phyloP scores from a whole-genome alignment of 108 stramenopile species.

The Cyclotella cryptica region DNA sequence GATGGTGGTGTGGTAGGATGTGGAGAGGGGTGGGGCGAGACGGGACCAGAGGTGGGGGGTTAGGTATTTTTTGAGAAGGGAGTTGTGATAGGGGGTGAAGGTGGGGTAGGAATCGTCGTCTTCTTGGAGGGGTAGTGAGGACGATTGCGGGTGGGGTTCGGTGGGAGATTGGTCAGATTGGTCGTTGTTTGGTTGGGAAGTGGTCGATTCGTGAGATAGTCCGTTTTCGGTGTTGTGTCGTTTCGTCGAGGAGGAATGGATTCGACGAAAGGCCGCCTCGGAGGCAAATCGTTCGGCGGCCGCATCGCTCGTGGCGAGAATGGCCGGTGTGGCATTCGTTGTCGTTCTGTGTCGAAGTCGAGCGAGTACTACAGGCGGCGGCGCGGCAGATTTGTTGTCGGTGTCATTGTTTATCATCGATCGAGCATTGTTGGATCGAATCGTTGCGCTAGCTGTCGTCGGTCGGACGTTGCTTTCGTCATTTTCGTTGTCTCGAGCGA shows the following conservation, averaged over 20 bases:
- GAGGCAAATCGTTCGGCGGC: slow-evolving; percentile 35
- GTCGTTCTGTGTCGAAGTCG: no score
- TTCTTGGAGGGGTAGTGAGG: background rate
- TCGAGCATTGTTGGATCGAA: no score
- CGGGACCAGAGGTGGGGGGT: slow-evolving; percentile 66
- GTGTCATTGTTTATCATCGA: no score
- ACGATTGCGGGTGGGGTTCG: background rate
- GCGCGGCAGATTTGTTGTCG: no score
- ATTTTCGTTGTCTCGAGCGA: no score
- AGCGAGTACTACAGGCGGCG: no score
- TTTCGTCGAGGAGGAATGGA: background rate
- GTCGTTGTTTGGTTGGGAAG: background rate
- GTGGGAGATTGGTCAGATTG: background rate
- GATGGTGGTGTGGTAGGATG: slow-evolving; percentile 65
- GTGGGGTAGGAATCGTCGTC: slow-evolving; percentile 48
- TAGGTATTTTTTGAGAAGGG: slow-evolving; percentile 75
- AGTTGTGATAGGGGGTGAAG: slow-evolving; percentile 51
- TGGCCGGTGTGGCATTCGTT: background rate
- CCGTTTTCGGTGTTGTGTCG: background rate
- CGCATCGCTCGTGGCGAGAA: slow-evolving; percentile 47
- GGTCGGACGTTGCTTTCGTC: no score
- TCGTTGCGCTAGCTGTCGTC: no score
- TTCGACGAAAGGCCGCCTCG: slow-evolving; percentile 15
- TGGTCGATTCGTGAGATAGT: background rate
- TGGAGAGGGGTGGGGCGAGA: slow-evolving; percentile 55